These are phyloP conservation scores for Blastocystis sp. DNA, from an alignment of 352 stramenopile species.

Conservation along the genomic window DNA sequence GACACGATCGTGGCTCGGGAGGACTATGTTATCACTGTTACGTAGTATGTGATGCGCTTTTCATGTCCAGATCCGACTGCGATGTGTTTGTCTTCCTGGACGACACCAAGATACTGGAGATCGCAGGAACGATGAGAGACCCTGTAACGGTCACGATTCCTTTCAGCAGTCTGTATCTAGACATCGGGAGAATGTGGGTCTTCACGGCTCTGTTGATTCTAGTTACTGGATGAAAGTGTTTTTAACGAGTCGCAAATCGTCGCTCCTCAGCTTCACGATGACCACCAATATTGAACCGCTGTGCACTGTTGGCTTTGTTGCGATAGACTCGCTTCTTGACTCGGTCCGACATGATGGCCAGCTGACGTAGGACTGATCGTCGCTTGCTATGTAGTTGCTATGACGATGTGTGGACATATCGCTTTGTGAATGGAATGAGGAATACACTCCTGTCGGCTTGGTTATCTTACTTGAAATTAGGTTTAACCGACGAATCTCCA, in stretches of 20 bases:
- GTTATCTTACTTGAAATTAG: background rate
- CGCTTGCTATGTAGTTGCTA: background rate
- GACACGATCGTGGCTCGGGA: background rate
- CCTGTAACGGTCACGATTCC: background rate
- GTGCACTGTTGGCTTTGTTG: background rate
- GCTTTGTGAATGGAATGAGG: background rate
- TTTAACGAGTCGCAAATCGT: background rate
- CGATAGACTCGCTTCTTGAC: background rate
- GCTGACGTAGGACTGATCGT: background rate
- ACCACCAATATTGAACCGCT: background rate
- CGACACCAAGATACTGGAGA: background rate
- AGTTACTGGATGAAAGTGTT: slow-evolving; percentile 38
- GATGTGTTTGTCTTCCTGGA: slow-evolving; percentile 8
- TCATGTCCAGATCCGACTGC: background rate
- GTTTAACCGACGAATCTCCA: background rate
- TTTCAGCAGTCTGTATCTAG: background rate
- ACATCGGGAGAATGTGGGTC: background rate
- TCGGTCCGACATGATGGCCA: background rate
- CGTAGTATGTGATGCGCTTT: background rate
- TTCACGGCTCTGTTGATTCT: background rate
- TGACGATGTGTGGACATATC: background rate
- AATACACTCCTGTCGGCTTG: background rate
- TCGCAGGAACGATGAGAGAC: background rate
- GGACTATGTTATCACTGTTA: background rate
- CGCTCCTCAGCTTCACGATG: background rate